Percentiles rank a stretch among this genome's conserved stretches.
These are phyloP conservation scores for Pelagophyceae sp. DNA, from an alignment of 352 stramenopile genomes.

Conservation along the genomic window DNA sequence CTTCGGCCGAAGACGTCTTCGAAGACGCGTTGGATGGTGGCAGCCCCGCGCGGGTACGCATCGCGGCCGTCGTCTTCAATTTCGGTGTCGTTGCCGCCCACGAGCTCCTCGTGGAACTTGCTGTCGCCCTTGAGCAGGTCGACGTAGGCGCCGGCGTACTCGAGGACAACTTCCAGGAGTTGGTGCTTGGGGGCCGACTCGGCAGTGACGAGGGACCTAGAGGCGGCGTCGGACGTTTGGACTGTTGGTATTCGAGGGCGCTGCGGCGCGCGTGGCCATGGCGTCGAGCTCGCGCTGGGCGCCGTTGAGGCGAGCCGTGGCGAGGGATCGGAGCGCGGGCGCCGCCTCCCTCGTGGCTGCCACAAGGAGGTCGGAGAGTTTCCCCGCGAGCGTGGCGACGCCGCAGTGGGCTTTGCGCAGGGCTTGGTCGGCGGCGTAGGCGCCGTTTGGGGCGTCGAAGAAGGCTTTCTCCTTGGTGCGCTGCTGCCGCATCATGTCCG, in stretches of 20 bases:
- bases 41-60: slow-evolving; percentile 83
- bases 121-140: background rate
- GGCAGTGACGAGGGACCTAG: no score
- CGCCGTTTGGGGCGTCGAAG: slow-evolving; percentile 92
- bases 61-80: slow-evolving; percentile 45
- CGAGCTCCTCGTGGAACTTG: background rate
- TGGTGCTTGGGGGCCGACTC: background rate
- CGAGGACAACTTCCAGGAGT: background rate
- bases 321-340: background rate
- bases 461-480: slow-evolving; percentile 86
- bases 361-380: background rate
- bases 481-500: background rate
- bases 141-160: background rate
- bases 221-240: no score
- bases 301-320: background rate
- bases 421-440: background rate
- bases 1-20: slow-evolving; percentile 81
- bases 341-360: background rate
- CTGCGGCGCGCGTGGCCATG: background rate
- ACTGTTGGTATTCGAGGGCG: background rate
- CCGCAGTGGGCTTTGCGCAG: background rate
- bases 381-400: background rate
- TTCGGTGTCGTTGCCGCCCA: slow-evolving; percentile 50
- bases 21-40: slow-evolving; percentile 97
- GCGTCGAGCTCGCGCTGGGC: background rate